Base-by-base conservation (phyloP, 1,284 basidiomycete genomes). In the Pseudomicrostroma phylloplanum region DNA sequence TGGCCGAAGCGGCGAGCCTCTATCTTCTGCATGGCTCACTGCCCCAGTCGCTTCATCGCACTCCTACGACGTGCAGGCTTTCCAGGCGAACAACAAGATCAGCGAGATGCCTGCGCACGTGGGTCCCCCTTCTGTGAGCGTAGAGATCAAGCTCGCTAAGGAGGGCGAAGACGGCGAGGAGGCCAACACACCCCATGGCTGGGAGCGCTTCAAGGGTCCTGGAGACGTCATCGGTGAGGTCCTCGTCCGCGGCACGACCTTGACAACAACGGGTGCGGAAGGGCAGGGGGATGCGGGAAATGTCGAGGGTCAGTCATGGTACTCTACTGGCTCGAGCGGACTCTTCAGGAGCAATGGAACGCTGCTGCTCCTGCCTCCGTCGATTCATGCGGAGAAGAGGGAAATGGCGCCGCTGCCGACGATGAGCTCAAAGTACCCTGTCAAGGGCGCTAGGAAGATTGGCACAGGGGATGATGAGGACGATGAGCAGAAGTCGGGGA, bases 61-160 rank as follows among this genome's bases (percentile, higher is more conserved):
- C 48, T 62, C 71, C 11, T 68, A 69, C 57, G 77, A 79, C 55
- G 60, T 79, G 6, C 77, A 79, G 46, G 73, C 73, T 1, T 79
- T 79, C 61, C 69, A 70, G 21, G 61, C 65, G 15, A 66, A 70
- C 60, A 65, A 68, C 51, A 63, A 62, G 17, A 68, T 71, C 57
- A 23, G 21, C 13, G 63, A 68, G 56, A 57, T 69, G 17, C 67
- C 67, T 1, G 67, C 72, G 9, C 73, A 76, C 39, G 71, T 72
- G 11, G 77, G 77, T n/a, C 72, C 77, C 7, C 74, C 77, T 13
- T 63, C 67, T 12, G 75, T 77, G 23, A 58, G 69, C 41, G 58
- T 66, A 49, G 77, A 79, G 58, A 6, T 78, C 46, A 79, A 77
- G 65, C 64, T 79, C 6, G 66, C 70, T n/a, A 61, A n/a, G 17